Percentiles rank a stretch among this genome's conserved stretches.
These are phyloP conservation scores for Arthrobotrys pseudoclavata DNA, from an alignment of 2,329 filamentous ascomycete species.

Conservation along the genomic window DNA sequence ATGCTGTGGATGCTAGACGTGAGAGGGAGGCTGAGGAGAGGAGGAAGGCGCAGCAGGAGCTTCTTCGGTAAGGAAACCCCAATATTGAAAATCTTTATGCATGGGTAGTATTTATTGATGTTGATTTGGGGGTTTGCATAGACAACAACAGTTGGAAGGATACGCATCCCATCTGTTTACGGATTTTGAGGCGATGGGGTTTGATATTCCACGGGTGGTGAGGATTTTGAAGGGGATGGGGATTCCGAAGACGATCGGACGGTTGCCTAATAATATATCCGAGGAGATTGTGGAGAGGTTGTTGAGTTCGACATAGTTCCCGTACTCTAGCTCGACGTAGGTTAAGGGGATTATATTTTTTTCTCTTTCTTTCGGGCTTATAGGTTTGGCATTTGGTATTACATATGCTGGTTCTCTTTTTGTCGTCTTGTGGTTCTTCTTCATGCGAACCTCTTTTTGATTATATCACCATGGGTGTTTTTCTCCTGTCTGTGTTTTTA, in stretches of 20 bases:
- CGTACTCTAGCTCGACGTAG: no score
- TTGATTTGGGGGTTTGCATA: background rate
- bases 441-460: background rate
- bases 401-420: background rate
- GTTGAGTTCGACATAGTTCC: conserved; percentile 16
- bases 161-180: conserved; percentile 88
- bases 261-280: conserved; percentile 20
- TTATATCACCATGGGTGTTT: conserved; percentile 8
- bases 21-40: conserved; percentile 62
- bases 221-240: conserved; percentile 84
- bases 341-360: background rate
- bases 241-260: conserved; percentile 68
- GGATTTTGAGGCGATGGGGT: conserved; percentile 90
- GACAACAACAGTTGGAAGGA: conserved; percentile 74
- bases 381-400: background rate
- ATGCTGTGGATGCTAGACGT: conserved; percentile 59
- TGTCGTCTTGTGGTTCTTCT: no score
- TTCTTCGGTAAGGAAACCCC: conserved; percentile 22
- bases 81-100: background rate
- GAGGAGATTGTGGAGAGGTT: conserved; percentile 46
- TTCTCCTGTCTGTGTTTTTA: background rate
- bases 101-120: no score
- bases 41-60: conserved; percentile 62
- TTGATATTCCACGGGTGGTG: conserved; percentile 87
- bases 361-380: background rate